These are phyloP conservation scores for Osmozyma mogii DNA, from an alignment of 805 yeast species.

Conservation along the genomic window DNA sequence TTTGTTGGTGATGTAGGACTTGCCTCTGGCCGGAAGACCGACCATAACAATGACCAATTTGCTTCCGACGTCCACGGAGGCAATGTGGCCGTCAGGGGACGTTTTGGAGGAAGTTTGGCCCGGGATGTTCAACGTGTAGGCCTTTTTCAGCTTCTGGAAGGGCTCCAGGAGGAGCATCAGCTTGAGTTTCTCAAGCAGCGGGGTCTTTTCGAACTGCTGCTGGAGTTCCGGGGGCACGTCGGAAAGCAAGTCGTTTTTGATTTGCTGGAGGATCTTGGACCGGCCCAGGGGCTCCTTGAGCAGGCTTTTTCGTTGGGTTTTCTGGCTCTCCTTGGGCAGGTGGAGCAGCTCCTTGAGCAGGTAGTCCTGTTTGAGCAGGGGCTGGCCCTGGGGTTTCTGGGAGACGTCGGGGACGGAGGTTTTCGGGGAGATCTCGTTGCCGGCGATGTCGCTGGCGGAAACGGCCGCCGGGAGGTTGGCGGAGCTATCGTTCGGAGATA, in stretches of 20 bases:
- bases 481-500: too few species aligned
- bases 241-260: conserved; percentile 24
- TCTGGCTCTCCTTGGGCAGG: too few species aligned
- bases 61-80: conserved; percentile 60
- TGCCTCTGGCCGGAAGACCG: conserved; percentile 93
- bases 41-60: conserved; percentile 90
- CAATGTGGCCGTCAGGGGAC: conserved; percentile 67
- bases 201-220: conserved; percentile 32
- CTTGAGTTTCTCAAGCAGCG: conserved; percentile 33
- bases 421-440: too few species aligned
- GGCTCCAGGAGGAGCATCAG: conserved; percentile 28
- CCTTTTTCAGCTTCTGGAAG: conserved; percentile 42
- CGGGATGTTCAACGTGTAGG: conserved; percentile 85
- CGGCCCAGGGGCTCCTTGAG: too few species aligned
- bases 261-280: too few species aligned
- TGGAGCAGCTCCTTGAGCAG: too few species aligned
- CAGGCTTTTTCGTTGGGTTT: too few species aligned
- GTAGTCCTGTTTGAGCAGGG: too few species aligned
- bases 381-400: too few species aligned
- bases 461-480: too few species aligned
- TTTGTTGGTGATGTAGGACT: conserved; percentile 87
- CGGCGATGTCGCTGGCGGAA: too few species aligned
- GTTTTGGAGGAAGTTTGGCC: conserved; percentile 79
- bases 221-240: conserved; percentile 29
- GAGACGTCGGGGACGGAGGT: too few species aligned